Evolutionary conservation across 2,329 filamentous ascomycete species (phyloP), one percentile per base, ranked within the genome.

Genomic region (Thelonectria discophora): DNA sequence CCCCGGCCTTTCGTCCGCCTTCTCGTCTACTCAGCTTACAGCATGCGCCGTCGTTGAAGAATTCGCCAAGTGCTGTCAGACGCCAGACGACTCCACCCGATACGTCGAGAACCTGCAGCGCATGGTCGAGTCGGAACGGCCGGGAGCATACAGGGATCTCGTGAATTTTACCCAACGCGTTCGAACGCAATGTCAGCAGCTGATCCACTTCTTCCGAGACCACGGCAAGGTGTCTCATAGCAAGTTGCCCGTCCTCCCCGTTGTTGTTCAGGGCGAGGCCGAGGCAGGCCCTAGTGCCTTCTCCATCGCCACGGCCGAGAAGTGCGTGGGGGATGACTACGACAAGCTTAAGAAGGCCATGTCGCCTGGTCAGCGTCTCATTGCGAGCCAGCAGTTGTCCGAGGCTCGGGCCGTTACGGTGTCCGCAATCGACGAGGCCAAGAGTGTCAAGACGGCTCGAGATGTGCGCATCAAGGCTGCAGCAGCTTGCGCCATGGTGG

Each of bases 281-380:
- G 91, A 96, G 73, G 94, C 95, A 37, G 94, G 95, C 0, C 94
- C 94, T 10, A 94, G 89, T 70, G 94, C 95, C 7, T 99, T 99
- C 76, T 96, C 93, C 1, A 85, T 98, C 53, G 80, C 85, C 1
- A 93, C 94, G 68, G 95, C 94, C 1, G 93, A 98, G 69, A 95
- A 93, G 77, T 92, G 97, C 55, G 85, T 97, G 49, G 87, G 83
- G 1, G 87, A 92, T 9, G 94, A 99, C 66, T 99, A 90, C 69
- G 94, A 97, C 54, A 89, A 88, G 65, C 81, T 99, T 3, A 95
- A 94, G 80, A 97, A 93, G 79, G 84, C 86, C n/a, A 88, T 99
- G 82, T 88, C 93, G 1, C 92, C 94, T 2, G 91, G 93, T 9
- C 93, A 97, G 72, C 89, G 94, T 37, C 85, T 98, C 63, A 92